Conservation (phyloP, 441 rosid species). For the Croton setiger region DNA sequence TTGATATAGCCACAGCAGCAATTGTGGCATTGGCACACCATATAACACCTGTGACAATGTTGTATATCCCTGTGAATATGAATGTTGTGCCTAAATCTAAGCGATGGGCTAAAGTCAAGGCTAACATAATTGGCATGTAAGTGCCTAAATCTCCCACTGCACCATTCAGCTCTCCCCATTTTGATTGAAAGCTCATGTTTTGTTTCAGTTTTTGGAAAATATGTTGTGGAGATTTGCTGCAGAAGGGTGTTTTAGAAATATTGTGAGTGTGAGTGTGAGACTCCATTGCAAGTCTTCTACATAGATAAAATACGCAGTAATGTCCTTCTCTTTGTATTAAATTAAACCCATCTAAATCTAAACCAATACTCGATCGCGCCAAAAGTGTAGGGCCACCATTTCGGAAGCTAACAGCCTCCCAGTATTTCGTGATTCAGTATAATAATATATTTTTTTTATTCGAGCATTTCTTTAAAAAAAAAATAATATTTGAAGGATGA, state of each 20-base stretch:
- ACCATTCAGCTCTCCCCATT: slow-evolving; percentile 65
- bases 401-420: no score
- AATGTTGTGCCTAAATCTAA: slow-evolving; percentile 64
- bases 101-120: slow-evolving; percentile 64
- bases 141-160: slow-evolving; percentile 85
- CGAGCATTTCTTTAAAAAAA: no score
- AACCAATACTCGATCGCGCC: no score
- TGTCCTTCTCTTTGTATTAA: no score
- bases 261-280: slow-evolving; percentile 4
- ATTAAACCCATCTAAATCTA: no score
- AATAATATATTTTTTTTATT: no score
- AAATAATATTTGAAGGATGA: no score
- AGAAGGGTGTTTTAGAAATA: slow-evolving; percentile 8
- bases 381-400: no score
- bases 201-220: slow-evolving; percentile 32
- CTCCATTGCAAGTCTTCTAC: slow-evolving; percentile 4
- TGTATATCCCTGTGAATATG: slow-evolving; percentile 59
- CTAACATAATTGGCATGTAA: slow-evolving; percentile 64
- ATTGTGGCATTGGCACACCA: slow-evolving; percentile 73
- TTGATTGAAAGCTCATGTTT: slow-evolving; percentile 46
- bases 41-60: slow-evolving; percentile 57
- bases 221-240: slow-evolving; percentile 6
- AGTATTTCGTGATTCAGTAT: no score
- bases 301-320: no score
- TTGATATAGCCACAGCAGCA: slow-evolving; percentile 60